Percentiles rank a stretch among this genome's conserved stretches.
These are phyloP conservation scores for Penicillium ochrochloron DNA, from an alignment of 495 filamentous ascomycete genomes.

Conservation along the genomic window DNA sequence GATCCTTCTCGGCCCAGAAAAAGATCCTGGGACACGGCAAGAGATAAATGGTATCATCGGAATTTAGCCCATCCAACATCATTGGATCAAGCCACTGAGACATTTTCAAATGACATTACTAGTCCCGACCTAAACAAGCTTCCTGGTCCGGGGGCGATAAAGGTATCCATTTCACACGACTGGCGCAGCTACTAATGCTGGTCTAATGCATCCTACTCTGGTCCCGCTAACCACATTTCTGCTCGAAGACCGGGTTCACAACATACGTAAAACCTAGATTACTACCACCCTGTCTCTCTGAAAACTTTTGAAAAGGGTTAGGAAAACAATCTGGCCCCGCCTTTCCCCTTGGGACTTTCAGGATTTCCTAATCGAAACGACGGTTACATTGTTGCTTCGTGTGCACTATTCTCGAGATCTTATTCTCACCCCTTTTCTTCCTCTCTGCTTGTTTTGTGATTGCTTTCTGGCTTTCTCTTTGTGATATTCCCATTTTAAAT, in stretches of 20 bases:
- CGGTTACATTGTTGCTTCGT: neutral
- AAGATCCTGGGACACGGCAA: neutral
- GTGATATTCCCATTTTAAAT: neutral
- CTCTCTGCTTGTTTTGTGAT: neutral
- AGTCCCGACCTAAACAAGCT: neutral
- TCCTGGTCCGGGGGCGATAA: neutral
- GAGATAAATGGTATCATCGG: neutral
- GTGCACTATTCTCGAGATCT: neutral
- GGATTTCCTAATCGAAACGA: neutral
- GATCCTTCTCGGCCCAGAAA: neutral
- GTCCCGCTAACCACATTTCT: neutral
- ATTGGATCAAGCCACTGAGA: neutral
- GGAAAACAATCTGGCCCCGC: neutral
- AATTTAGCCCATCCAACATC: neutral
- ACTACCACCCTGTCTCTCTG: neutral
- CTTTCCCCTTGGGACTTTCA: neutral
- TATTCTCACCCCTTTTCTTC: neutral
- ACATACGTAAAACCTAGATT: neutral
- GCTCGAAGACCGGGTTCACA: neutral
- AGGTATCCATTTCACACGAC: neutral
- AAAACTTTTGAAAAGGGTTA: neutral
- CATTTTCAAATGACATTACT: neutral
- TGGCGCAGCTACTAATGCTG: constrained; percentile 7
- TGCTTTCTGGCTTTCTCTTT: neutral
- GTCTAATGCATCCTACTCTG: constrained; percentile 1